Evolutionary conservation across 2,329 filamentous ascomycete species (phyloP).

Genomic region (Epichloe uncinata): DNA sequence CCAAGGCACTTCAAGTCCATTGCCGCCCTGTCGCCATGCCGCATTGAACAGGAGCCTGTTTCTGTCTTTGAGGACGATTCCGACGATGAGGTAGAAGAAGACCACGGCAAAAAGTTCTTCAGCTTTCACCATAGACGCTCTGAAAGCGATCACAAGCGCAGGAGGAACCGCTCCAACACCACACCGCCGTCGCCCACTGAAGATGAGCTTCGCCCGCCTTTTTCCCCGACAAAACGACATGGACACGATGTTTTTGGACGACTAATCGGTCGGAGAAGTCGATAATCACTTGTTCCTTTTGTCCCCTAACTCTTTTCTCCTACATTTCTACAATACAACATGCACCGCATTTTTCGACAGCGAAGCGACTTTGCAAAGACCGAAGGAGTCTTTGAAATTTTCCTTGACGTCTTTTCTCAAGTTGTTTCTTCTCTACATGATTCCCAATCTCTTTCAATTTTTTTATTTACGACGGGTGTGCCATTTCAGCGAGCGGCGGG

Average conservation of each 20-base stretch:
- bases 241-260: conserved; percentile 23
- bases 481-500: not conserved
- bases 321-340: not conserved
- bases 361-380: not conserved
- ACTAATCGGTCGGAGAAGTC: conserved; percentile 22
- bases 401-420: too few relatives aligned
- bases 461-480: not conserved
- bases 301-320: not conserved
- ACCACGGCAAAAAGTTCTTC: conserved; percentile 19
- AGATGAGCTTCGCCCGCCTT: not conserved
- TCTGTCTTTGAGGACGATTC: conserved; percentile 38
- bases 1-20: conserved; percentile 16
- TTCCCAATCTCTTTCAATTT: not conserved
- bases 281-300: not conserved
- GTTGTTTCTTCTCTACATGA: too few relatives aligned
- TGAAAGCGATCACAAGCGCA: conserved; percentile 18
- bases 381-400: not conserved
- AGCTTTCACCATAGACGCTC: conserved; percentile 29
- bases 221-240: conserved; percentile 13
- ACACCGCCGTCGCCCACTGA: not conserved
- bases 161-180: not conserved
- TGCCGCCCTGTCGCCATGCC: conserved; percentile 9
- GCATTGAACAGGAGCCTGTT: conserved; percentile 15
- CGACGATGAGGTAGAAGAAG: conserved; percentile 23
- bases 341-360: not conserved